Percentiles rank a stretch among this genome's conserved stretches.
phyloP scores from a whole-genome alignment of 192 early-diverging fungal species.

The Dissophora ornata region DNA sequence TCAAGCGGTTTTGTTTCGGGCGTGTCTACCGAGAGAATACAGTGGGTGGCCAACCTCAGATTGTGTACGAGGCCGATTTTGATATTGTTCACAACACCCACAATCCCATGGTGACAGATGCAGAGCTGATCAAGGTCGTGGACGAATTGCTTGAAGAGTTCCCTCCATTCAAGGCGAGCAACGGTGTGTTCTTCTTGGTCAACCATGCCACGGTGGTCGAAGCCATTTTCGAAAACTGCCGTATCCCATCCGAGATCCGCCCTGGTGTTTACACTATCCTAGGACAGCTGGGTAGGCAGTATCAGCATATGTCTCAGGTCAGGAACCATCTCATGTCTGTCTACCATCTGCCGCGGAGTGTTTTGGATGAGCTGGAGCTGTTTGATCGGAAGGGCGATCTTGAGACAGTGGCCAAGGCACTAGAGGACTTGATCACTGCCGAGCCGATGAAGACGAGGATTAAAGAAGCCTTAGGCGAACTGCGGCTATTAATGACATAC shows the following conservation, averaged over 20 bases:
- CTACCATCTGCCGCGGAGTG: slow-evolving; percentile 65
- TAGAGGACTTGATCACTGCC: slow-evolving; percentile 59
- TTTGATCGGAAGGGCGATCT: slow-evolving; percentile 72
- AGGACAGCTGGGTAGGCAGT: slow-evolving; percentile 68
- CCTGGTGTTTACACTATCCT: slow-evolving; percentile 66
- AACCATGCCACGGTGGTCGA: slow-evolving; percentile 83
- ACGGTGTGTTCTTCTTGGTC: slow-evolving; percentile 71
- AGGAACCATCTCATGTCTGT: slow-evolving; percentile 71
- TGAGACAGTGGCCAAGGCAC: slow-evolving; percentile 55
- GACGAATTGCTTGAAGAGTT: slow-evolving; percentile 77
- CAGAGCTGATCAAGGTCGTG: slow-evolving; percentile 88
- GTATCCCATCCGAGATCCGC: slow-evolving; percentile 70
- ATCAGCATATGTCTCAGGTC: slow-evolving; percentile 62
- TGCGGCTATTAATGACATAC: slow-evolving; percentile 55
- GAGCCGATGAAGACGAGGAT: slow-evolving; percentile 54
- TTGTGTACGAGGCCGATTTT: slow-evolving; percentile 87
- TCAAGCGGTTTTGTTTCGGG: slow-evolving; percentile 92
- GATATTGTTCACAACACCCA: slow-evolving; percentile 82
- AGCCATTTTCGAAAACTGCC: slow-evolving; percentile 76
- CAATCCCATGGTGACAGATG: slow-evolving; percentile 81
- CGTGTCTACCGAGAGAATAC: slow-evolving; percentile 83
- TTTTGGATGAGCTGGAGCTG: slow-evolving; percentile 71
- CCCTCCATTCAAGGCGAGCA: slow-evolving; percentile 68
- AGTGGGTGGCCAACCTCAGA: slow-evolving; percentile 86
- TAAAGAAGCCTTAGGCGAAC: slow-evolving; percentile 51